Percentiles rank a stretch among this genome's conserved stretches.
Evolutionary conservation across 2,329 filamentous ascomycete species (phyloP).

Genomic region (Diaporthe amygdali): DNA sequence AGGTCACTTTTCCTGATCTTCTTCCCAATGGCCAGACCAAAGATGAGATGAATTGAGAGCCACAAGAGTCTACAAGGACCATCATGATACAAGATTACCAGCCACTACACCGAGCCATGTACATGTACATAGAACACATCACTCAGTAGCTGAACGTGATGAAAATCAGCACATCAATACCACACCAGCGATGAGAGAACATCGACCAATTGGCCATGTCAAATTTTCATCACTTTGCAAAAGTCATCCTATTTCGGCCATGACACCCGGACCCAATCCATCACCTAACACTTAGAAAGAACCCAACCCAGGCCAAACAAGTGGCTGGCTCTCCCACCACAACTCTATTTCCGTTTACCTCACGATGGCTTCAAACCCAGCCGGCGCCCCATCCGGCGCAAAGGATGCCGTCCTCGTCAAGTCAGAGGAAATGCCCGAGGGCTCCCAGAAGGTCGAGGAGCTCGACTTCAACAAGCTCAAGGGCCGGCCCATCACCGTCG

Average conservation of each 20-base stretch:
- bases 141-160: not conserved
- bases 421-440: slow-evolving; percentile 81
- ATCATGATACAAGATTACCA: not conserved
- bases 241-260: not conserved
- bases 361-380: slow-evolving; percentile 41
- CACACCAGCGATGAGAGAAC: not conserved
- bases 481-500: slow-evolving; percentile 77
- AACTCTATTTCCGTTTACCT: not conserved
- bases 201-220: not conserved
- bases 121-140: not conserved
- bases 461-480: slow-evolving; percentile 89
- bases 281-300: not conserved
- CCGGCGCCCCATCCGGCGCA: slow-evolving; percentile 61
- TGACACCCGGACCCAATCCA: not conserved
- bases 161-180: not conserved
- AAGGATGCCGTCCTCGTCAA: slow-evolving; percentile 84
- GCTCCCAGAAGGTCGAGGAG: slow-evolving; percentile 82
- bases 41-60: not conserved
- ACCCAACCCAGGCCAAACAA: not conserved
- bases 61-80: not conserved
- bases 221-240: slow-evolving; percentile 17
- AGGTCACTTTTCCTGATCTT: slow-evolving; percentile 1
- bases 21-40: not conserved
- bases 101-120: not conserved
- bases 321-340: not conserved